Evolutionary conservation across 192 early-diverging fungal genomes (phyloP).

Genomic region (Physocladia obscura): DNA sequence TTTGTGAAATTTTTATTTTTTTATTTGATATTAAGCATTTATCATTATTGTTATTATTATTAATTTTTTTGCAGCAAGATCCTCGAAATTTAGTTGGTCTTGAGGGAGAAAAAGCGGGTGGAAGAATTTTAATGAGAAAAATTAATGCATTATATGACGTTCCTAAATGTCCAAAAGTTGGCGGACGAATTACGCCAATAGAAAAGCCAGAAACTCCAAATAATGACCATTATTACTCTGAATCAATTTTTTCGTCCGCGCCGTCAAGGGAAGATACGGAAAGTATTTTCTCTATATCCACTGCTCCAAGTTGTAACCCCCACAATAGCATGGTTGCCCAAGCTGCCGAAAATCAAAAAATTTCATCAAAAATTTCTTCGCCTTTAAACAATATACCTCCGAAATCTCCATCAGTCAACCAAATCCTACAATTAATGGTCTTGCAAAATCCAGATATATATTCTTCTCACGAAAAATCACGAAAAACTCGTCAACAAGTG

Average conservation of each 20-base stretch:
- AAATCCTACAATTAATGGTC: constrained; percentile 11
- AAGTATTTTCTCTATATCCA: too few species aligned
- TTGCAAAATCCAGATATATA: background rate
- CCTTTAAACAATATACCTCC: too few species aligned
- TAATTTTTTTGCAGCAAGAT: background rate
- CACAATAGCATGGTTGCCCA: too few species aligned
- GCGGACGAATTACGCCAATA: constrained; percentile 5
- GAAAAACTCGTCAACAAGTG: background rate
- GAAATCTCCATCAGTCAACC: background rate
- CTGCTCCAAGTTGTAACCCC: too few species aligned
- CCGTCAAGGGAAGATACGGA: background rate
- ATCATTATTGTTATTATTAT: too few species aligned
- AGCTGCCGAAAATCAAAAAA: background rate
- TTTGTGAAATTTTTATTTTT: too few species aligned
- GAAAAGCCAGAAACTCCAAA: background rate
- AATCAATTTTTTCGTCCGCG: background rate
- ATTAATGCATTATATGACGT: background rate
- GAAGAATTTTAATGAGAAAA: constrained; percentile 6
- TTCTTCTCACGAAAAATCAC: background rate
- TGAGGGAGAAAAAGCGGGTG: constrained; percentile 10
- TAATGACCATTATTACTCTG: background rate
- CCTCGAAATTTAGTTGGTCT: constrained; percentile 8
- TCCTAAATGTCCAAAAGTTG: constrained; percentile 10
- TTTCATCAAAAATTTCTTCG: too few species aligned
- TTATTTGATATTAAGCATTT: too few species aligned